Conservation (phyloP, 805 yeast genomes). For the Myxozyma nipponensis region DNA sequence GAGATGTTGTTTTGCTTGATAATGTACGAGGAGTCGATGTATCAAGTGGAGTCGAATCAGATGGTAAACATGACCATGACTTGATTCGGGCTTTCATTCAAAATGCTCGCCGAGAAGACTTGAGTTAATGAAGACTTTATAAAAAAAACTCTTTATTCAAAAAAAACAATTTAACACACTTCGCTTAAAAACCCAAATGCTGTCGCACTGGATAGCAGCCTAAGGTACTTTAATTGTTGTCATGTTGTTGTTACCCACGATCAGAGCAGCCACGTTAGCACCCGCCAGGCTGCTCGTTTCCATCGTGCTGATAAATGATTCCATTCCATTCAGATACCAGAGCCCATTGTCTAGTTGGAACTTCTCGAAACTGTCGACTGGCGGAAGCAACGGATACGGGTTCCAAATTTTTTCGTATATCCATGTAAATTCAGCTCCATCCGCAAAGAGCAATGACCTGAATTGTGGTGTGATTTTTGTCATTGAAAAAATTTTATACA, state of each 20-base stretch:
- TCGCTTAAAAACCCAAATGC: background rate
- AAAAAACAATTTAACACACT: background rate
- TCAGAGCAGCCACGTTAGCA: constrained; percentile 47
- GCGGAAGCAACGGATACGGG: constrained; percentile 44
- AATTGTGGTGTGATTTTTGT: constrained; percentile 28
- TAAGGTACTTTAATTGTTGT: constrained; percentile 18
- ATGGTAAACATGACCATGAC: constrained; percentile 63
- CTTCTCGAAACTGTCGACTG: constrained; percentile 34
- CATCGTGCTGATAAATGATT: constrained; percentile 49
- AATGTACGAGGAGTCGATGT: constrained; percentile 92
- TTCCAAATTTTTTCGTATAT: constrained; percentile 42
- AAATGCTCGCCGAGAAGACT: constrained; percentile 12
- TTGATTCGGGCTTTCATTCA: constrained; percentile 60
- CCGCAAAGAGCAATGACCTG: constrained; percentile 31
- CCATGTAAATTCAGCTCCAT: constrained; percentile 31
- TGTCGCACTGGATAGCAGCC: background rate
- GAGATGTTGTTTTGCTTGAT: constrained; percentile 44
- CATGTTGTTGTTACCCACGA: constrained; percentile 27
- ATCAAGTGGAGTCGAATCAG: constrained; percentile 87
- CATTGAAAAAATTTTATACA: constrained; percentile 45
- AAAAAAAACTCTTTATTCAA: background rate
- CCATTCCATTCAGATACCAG: constrained; percentile 48
- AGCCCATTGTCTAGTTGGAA: constrained; percentile 37
- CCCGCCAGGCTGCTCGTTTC: constrained; percentile 51
- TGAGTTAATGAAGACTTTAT: background rate